A percentile compares a stretch with the other conserved stretches of the same genome.
Conservation (phyloP, 2,329 filamentous ascomycete genomes). For the Plenodomus lindquistii region DNA sequence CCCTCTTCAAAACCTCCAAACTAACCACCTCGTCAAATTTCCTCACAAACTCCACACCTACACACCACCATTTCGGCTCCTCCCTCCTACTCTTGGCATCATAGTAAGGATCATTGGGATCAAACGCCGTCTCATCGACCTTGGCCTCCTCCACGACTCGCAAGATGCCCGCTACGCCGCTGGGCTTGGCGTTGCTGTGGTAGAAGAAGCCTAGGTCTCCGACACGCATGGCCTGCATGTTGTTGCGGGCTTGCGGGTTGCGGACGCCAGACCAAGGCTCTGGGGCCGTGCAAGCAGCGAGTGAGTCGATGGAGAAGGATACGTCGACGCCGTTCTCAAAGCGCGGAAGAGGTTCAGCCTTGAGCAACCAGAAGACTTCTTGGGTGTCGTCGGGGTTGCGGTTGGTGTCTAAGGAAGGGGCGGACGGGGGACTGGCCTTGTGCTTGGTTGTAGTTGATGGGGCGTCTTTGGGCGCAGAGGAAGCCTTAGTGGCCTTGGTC, state of each 20-base stretch:
- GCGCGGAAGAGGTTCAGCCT: slow-evolving; percentile 76
- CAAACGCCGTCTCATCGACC: slow-evolving; percentile 75
- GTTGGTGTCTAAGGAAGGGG: slow-evolving; percentile 26
- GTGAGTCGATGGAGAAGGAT: slow-evolving; percentile 91
- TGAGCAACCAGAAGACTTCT: slow-evolving; percentile 54
- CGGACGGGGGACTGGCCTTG: slow-evolving; percentile 11
- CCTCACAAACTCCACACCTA: slow-evolving; percentile 83
- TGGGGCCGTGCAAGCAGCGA: slow-evolving; percentile 71
- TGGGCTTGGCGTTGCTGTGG: slow-evolving; percentile 89
- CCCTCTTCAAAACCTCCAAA: slow-evolving; percentile 71
- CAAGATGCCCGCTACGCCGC: slow-evolving; percentile 86
- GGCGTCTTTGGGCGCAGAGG: neutral
- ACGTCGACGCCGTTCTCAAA: slow-evolving; percentile 87
- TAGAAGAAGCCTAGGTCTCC: slow-evolving; percentile 97
- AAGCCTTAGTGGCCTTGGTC: neutral
- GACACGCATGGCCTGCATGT: slow-evolving; percentile 86
- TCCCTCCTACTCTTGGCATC: slow-evolving; percentile 73
- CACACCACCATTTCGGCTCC: slow-evolving; percentile 82
- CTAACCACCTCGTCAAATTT: slow-evolving; percentile 76
- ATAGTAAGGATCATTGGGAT: slow-evolving; percentile 77
- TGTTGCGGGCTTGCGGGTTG: slow-evolving; percentile 71
- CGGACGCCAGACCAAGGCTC: slow-evolving; percentile 83
- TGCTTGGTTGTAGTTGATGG: slow-evolving; percentile 9
- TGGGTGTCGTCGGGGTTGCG: slow-evolving; percentile 32
- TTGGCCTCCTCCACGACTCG: slow-evolving; percentile 84